Base-by-base conservation (phyloP, 177 flowering plant genomes). In the Vitis hybrid region DNA sequence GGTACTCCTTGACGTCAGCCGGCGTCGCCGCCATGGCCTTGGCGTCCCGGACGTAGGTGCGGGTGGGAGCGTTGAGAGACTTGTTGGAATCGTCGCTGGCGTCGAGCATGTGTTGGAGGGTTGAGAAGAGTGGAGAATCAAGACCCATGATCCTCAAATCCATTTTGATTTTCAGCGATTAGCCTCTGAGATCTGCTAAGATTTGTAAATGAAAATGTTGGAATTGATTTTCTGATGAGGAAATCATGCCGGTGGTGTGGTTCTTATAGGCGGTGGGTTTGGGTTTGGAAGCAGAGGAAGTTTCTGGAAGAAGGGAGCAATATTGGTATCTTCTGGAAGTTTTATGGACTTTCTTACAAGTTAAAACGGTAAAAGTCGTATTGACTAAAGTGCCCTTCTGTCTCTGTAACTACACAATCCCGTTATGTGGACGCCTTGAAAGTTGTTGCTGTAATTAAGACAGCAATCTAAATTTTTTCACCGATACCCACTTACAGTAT, bases 11-110 rank as follows among this genome's bases (percentile, higher is more conserved):
- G 18, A 80, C 73, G 53, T 80, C 80, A 3, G 75, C 80, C 11
- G 78, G 80, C 4, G 83, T 80, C 51, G 78, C 50, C 1, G 81
- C 83, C 81, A 80, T 80, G 1, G 80, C 83, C 65, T 71, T 75
- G 24, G 79, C 79, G 56, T 80, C 79, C 15, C 79, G 76, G 7
- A 64, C 72, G 68, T 77, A 80, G 11, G 67, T 69, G 33, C 66
- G 49, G 1, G 68, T 75, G 9, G 80, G 83, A 1, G 75, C 75
- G 57, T 50, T 66, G 24, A 18, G 8, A 4, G 69, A 49, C 44
- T 38, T 38, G 44, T 38, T 52, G 24, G 55, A 2, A 33, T 63
- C 77, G 50, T 68, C 72, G 51, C 51, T 1, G 12, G 58, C 4
- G 68, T 74, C 77, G 1, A 74, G 11, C 15, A 75, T 9, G 14